Evolutionary conservation across 2,329 filamentous ascomycete species (phyloP), one percentile per base, ranked within the genome.

Genomic region (Xylaria sp.): DNA sequence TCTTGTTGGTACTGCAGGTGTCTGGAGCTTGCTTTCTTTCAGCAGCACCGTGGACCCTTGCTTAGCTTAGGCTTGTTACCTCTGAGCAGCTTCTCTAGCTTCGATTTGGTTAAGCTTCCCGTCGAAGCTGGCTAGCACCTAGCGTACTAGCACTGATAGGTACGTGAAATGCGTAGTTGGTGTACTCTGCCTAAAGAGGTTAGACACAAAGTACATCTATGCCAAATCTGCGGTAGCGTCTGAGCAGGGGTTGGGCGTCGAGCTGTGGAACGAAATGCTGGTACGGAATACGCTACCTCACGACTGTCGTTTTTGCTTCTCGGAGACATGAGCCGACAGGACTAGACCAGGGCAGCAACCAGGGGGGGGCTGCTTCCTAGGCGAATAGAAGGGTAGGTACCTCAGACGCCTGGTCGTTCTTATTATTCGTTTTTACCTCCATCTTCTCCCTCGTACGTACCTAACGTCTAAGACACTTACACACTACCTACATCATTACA

Each of bases 251-350:
- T 44, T 37, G n/a, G 44, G 23, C 9, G 6, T 54, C 13, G 23
- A 25, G 15, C 7, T 51, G 60, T 50, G 46, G 55, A 52, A 68
- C 46, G 59, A 50, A 39, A 39, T 55, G 48, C 58, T 66, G 10
- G 34, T 50, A 56, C 52, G 32, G 39, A 54, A 50, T 55, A 34
- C 28, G 18, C 52, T 55, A 69, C 64, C 54, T 69, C 64, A 70
- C 63, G 71, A 73, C 71, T 55, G 71, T 71, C 69, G 23, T 55
- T 73, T 67, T 73, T 73, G 62, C 57, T 28, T 60, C 57, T 71
- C 71, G 71, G 71, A 73, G 71, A 66, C 63, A 12, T 64, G 70
- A 73, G 64, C 71, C 71, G 71, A 72, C 71, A 25, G 63, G 55
- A 70, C 69, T 67, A 67, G 70, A 65, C 65, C 63, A 61, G 52